Base-by-base conservation (phyloP, 371 early-diverging fungal species). In the Mucor sp. region DNA sequence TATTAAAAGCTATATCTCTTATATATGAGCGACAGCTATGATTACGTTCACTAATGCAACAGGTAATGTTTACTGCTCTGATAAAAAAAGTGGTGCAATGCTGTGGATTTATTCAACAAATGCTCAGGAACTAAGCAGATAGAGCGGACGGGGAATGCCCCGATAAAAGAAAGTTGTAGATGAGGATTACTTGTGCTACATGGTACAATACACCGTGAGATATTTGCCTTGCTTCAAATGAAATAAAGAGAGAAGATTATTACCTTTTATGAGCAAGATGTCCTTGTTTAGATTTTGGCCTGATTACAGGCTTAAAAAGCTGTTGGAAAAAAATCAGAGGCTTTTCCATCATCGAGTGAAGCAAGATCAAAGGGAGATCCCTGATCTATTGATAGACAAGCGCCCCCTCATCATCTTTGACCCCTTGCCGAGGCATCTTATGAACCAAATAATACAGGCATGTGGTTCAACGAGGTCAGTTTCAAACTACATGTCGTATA, bases 161-260 rank as follows among this genome's bases (percentile, higher is more conserved):
- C 55, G 55, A 55, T 55, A 27, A 27, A 25, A 21, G 23, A 25
- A 25, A 35, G 37, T 53, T 47, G 19, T 25, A 55, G 55, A 55
- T 55, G 55, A 28, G 55, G 55, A 55, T 55, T 55, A 9, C 55
- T 55, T 25, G 55, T 55, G 28, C 28, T 28, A 55, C 55, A 25
- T 55, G 21, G 55, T 55, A 55, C 55, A 55, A 55, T 28, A 55
- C 25, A 55, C 55, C 55, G 55, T 55, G 55, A 55, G 55, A 55
- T 55, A 55, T 55, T 55, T 28, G 27, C 28, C 25, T 25, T 25
- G 28, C 55, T 28, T 55, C 55, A 55, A 55, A 55, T 55, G 15
- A 55, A 55, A 55, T 25, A 25, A 55, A 55, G 14, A 55, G 55
- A 28, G 28, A 55, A 27, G 4, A 28, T 28, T 55, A 25, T 55